phyloP scores from a whole-genome alignment of 495 filamentous ascomycete genomes.

The Trichoderma reesei region DNA sequence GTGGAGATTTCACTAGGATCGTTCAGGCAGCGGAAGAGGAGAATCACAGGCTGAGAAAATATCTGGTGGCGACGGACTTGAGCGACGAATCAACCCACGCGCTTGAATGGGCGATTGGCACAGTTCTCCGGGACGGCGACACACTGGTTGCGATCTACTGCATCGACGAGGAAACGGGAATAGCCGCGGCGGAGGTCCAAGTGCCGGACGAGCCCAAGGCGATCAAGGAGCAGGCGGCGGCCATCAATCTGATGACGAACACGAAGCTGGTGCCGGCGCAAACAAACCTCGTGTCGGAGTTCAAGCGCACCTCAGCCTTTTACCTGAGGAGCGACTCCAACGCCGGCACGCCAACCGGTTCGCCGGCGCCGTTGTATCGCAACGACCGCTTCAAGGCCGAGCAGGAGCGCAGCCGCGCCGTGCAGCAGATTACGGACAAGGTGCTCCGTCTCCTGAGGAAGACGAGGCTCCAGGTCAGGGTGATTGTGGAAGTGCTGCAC shows the following conservation, averaged over 20 bases:
- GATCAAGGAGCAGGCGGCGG: slow-evolving; percentile 61
- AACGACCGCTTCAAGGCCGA: slow-evolving; percentile 48
- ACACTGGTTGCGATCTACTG: slow-evolving; percentile 88
- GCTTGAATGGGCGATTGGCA: slow-evolving; percentile 93
- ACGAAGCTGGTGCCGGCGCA: slow-evolving; percentile 21
- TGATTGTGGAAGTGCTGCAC: slow-evolving; percentile 92
- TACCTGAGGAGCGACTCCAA: slow-evolving; percentile 12
- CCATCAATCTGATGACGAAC: slow-evolving; percentile 34
- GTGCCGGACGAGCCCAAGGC: slow-evolving; percentile 45
- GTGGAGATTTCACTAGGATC: slow-evolving; percentile 70
- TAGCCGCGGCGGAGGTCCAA: slow-evolving; percentile 24
- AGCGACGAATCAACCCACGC: slow-evolving; percentile 91
- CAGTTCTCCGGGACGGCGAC: slow-evolving; percentile 88
- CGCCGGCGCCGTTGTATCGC: slow-evolving; percentile 32
- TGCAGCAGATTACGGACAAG: slow-evolving; percentile 64
- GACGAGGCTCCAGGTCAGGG: slow-evolving; percentile 80
- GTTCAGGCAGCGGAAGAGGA: slow-evolving; percentile 64
- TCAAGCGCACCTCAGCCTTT: slow-evolving; percentile 13
- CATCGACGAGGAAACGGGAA: slow-evolving; percentile 72
- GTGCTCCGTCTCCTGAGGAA: slow-evolving; percentile 78
- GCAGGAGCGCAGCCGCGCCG: slow-evolving; percentile 65
- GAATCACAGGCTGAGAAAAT: slow-evolving; percentile 70
- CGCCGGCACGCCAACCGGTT: slow-evolving; percentile 23
- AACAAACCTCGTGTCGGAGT: slow-evolving; percentile 12
- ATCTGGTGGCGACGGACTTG: slow-evolving; percentile 85